Conservation (phyloP, 2,329 filamentous ascomycete genomes). For the Aspergillus sp. region DNA sequence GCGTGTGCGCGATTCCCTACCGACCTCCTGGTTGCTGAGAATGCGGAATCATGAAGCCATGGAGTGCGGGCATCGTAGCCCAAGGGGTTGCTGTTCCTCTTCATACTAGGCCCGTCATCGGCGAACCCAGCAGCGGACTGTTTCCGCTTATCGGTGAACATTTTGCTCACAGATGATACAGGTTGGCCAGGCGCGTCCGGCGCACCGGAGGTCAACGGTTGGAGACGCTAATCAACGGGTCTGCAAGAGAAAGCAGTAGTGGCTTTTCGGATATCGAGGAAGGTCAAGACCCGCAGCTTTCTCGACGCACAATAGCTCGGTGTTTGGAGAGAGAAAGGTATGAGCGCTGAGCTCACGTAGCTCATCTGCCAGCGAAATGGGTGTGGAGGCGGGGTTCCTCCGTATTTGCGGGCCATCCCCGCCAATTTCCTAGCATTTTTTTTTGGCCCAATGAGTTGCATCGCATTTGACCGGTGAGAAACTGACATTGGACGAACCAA, state of each 20-base stretch:
- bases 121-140: slow-evolving; percentile 21
- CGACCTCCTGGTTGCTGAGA: slow-evolving; percentile 27
- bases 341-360: background rate
- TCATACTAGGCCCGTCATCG: slow-evolving; percentile 19
- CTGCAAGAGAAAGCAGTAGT: background rate
- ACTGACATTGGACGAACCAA: background rate
- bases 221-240: background rate
- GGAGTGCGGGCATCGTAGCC: slow-evolving; percentile 32
- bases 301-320: background rate
- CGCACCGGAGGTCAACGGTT: background rate
- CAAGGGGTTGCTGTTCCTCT: slow-evolving; percentile 24
- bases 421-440: slow-evolving; percentile 8
- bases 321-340: background rate
- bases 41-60: slow-evolving; percentile 31
- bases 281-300: slow-evolving; percentile 28
- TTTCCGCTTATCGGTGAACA: slow-evolving; percentile 30
- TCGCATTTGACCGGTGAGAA: background rate
- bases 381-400: slow-evolving; percentile 15
- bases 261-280: slow-evolving; percentile 15
- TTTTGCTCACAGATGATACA: slow-evolving; percentile 14
- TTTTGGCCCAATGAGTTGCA: background rate
- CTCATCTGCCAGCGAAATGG: background rate
- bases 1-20: slow-evolving; percentile 31
- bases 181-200: slow-evolving; percentile 12
- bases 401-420: slow-evolving; percentile 22